phyloP scores from a whole-genome alignment of 495 filamentous ascomycete genomes.

The Penicillium macrosclerotiorum region DNA sequence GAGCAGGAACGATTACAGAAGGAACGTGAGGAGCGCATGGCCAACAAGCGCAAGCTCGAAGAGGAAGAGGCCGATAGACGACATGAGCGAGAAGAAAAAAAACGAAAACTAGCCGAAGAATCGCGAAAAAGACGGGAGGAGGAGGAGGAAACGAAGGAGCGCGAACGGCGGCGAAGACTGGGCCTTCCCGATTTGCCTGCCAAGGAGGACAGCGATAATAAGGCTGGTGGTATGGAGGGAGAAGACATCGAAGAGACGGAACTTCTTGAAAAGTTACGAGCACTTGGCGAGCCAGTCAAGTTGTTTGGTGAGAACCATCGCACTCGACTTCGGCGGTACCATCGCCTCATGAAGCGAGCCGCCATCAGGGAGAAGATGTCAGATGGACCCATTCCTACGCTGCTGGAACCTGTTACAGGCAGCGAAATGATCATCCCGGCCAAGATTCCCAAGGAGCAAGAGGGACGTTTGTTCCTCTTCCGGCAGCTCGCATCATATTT shows the following conservation, averaged over 20 bases:
- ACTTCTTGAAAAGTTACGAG: constrained; percentile 63
- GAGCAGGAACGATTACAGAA: constrained; percentile 69
- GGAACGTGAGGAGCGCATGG: constrained; percentile 62
- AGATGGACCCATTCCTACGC: constrained; percentile 66
- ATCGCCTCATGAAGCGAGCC: constrained; percentile 49
- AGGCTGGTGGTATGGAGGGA: constrained; percentile 40
- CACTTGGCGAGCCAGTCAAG: constrained; percentile 65
- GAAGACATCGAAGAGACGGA: constrained; percentile 74
- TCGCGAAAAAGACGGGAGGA: constrained; percentile 65
- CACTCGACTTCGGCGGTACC: constrained; percentile 66
- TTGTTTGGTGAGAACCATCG: constrained; percentile 85
- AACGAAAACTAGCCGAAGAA: constrained; percentile 76
- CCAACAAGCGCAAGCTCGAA: constrained; percentile 83
- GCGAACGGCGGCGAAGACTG: constrained; percentile 50
- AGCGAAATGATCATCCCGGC: constrained; percentile 78
- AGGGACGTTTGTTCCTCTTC: constrained; percentile 65
- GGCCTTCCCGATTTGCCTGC: constrained; percentile 72
- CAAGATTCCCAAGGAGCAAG: constrained; percentile 54
- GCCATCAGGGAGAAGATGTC: constrained; percentile 53
- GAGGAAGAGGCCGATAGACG: constrained; percentile 75
- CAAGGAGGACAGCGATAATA: constrained; percentile 38
- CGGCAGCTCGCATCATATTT: constrained; percentile 91
- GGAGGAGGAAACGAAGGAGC: constrained; percentile 58
- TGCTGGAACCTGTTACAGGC: constrained; percentile 71
- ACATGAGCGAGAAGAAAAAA: constrained; percentile 73